These are phyloP conservation scores for Diaporthe sp. DNA, from an alignment of 2,329 filamentous ascomycete species.

Conservation along the genomic window DNA sequence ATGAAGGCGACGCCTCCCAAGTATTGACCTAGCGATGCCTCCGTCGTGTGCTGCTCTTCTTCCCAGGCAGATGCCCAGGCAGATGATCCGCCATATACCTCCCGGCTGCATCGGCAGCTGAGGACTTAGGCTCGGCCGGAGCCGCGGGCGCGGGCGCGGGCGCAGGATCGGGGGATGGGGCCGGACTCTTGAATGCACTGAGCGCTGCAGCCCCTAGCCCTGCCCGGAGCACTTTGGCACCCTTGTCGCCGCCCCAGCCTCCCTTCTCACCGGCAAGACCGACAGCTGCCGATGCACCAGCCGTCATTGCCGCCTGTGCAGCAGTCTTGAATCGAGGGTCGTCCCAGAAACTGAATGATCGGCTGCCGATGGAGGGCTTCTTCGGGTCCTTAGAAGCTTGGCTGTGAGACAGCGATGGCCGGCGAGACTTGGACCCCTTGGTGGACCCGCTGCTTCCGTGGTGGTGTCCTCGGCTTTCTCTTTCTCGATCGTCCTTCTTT, in stretches of 20 bases:
- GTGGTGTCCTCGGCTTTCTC: slow-evolving; percentile 27
- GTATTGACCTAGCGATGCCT: neutral
- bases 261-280: slow-evolving; percentile 42
- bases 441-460: slow-evolving; percentile 10
- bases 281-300: slow-evolving; percentile 44
- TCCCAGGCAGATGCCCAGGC: neutral
- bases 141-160: neutral
- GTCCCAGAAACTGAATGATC: slow-evolving; percentile 35
- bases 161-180: neutral
- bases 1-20: neutral
- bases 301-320: slow-evolving; percentile 45
- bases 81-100: slow-evolving; percentile 7
- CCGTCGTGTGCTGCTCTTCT: neutral
- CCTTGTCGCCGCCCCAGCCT: slow-evolving; percentile 44
- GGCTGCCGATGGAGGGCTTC: slow-evolving; percentile 2
- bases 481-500: slow-evolving; percentile 16
- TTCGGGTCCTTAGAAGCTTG: neutral
- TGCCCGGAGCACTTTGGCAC: slow-evolving; percentile 44
- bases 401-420: slow-evolving; percentile 7
- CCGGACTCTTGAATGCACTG: slow-evolving; percentile 40
- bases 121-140: neutral
- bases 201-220: slow-evolving; percentile 46
- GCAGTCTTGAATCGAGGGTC: slow-evolving; percentile 45
- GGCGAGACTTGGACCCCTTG: slow-evolving; percentile 13
- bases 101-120: slow-evolving; percentile 16